Evolutionary conservation across 345 rosid genomes (phyloP).

Genomic region (Eucalyptus pauciflora): DNA sequence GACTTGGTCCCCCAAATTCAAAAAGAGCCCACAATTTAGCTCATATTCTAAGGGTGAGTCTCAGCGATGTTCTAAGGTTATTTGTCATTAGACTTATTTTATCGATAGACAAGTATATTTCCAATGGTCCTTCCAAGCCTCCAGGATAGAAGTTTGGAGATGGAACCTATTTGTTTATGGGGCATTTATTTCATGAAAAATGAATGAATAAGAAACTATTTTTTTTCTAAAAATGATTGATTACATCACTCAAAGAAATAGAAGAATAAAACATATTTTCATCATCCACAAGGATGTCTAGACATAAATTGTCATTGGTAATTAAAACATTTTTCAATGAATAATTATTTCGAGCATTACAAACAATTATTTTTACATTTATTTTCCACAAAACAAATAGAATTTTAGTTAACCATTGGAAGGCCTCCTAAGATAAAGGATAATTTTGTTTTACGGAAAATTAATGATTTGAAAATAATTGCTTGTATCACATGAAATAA

Average conservation of each 20-base stretch:
- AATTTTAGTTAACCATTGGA: background rate
- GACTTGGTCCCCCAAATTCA: background rate
- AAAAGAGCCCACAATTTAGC: background rate
- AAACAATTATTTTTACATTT: background rate
- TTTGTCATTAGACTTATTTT: background rate
- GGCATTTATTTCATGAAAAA: background rate
- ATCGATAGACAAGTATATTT: background rate
- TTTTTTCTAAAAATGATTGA: background rate
- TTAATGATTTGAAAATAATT: too few relatives aligned
- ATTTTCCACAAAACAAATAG: background rate
- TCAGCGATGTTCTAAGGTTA: background rate
- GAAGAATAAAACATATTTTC: background rate
- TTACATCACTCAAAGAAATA: background rate
- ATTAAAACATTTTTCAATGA: background rate
- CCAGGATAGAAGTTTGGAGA: background rate
- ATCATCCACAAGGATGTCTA: fast-evolving
- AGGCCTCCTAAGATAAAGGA: background rate
- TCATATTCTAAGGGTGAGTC: background rate
- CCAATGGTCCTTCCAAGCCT: background rate
- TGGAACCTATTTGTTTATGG: background rate
- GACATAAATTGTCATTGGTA: background rate
- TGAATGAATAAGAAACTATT: background rate
- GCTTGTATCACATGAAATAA: too few relatives aligned
- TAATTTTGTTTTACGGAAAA: too few relatives aligned
- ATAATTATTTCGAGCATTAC: background rate